These are phyloP conservation scores for Trifolium fragiferum DNA, from an alignment of 306 rosid genomes.

Conservation along the genomic window DNA sequence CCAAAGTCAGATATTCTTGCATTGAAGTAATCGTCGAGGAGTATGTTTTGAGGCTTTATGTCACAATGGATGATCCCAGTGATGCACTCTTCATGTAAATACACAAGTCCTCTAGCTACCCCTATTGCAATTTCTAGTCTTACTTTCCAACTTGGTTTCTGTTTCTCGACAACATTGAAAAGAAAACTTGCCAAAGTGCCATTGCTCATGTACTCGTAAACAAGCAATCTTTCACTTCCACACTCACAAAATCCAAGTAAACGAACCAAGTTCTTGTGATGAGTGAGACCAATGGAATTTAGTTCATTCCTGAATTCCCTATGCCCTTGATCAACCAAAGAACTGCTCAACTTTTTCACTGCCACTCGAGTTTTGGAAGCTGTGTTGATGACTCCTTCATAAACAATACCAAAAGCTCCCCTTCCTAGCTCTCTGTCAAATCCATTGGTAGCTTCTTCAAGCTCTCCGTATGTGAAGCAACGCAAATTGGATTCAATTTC, in stretches of 20 bases:
- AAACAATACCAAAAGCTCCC: neutral
- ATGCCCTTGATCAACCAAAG: conserved; percentile 41
- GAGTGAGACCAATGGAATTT: conserved; percentile 46
- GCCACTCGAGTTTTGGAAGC: no score
- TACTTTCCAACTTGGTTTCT: no score
- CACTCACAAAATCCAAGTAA: conserved; percentile 45
- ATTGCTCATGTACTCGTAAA: conserved; percentile 43
- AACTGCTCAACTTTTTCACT: conserved; percentile 18
- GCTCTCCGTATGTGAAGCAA: conserved; percentile 45
- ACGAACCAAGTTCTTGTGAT: conserved; percentile 50
- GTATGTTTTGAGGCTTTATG: no score
- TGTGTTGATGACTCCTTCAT: neutral
- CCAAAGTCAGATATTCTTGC: no score
- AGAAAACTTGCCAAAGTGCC: conserved; percentile 22
- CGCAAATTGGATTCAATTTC: conserved; percentile 42
- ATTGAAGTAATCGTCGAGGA: no score
- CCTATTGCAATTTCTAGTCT: no score
- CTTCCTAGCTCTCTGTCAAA: neutral
- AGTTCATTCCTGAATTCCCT: conserved; percentile 56
- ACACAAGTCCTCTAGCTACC: no score
- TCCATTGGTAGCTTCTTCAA: conserved; percentile 45
- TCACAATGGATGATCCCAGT: no score
- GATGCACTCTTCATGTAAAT: no score
- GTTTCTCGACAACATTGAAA: neutral
- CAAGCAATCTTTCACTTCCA: neutral